Evolutionary conservation across 345 rosid species (phyloP), one percentile per base, ranked within the genome.

Genomic region (Melaleuca alternifolia): DNA sequence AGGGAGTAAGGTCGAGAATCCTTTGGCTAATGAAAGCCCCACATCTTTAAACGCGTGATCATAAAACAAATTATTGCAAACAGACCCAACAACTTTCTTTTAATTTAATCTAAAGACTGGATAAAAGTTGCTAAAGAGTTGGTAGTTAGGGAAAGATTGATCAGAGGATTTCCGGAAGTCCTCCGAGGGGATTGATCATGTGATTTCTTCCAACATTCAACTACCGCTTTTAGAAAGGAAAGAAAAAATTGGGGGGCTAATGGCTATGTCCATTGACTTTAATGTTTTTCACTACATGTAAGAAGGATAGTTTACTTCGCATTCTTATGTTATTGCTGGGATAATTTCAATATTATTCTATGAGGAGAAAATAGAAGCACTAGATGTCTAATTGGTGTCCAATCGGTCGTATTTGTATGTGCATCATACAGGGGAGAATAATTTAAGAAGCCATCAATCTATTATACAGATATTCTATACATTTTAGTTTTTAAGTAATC

Each of bases 41-140:
- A 61, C 89, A 82, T 91, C 90, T 91, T 89, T 89, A 89, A 89
- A 87, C 88, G 88, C 91, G 90, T 91, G 92, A 88, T 91, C 87
- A 83, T 61, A 87, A 89, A 86, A 87, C 84, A 84, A 87, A 51
- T 86, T 77, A 54, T 56, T 48, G 86, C 50, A 51, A 51, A 50
- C n/a, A 85, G 84, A 86, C 85, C 85, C 82, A 76, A 52, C 59
- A 7, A 23, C 48, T 51, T 41, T 82, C 84, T 48, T 82, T 51
- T 28, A 84, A 33, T 33, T 33, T 71, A 33, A 18, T 71, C 37
- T 37, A 18, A 84, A 54, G 85, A 6, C 48, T 16, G 50, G 62
- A 84, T 54, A 54, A 84, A 83, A 54, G 50, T 77, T 33, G 79
- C 79, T 18, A 9, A 18, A 71, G 79, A 37, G 75, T 51, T 30